Evolutionary conservation across 2,329 filamentous ascomycete species (phyloP), one percentile per base, ranked within the genome.

Genomic region (Elsinoe batatas): DNA sequence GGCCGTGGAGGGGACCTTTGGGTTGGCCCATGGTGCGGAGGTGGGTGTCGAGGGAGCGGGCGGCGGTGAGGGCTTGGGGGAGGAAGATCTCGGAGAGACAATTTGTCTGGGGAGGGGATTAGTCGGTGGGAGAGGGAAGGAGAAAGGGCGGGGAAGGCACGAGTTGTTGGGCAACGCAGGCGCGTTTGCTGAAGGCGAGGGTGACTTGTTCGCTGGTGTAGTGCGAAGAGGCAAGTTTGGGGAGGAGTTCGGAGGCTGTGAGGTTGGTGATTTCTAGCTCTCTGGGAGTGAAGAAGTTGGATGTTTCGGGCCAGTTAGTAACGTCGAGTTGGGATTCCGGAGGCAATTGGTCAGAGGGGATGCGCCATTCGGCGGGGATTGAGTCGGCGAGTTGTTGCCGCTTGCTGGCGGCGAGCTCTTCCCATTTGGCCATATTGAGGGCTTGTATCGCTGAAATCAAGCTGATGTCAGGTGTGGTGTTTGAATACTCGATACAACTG

Each of bases 1-100:
- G 57, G 65, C 83, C 85, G 66, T 88, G 85, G 1, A 89, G 74
- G 1, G 84, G 83, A 0, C 85, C 85, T 36, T 77, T 68, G 0
- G 74, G 66, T 59, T 71, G 67, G 22, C 73, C 74, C 11, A 69
- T 76, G 49, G 67, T 68, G 17, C 67, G 60, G 3, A 79, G 70
- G 57, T 80, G 71, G 0, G 74, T 69, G 62, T 83, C 80, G 0
- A 81, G 71, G 36, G 74, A 68, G 59, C 75, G 73, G 3, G 79
- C 79, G 37, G 71, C 70, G 30, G 71, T 64, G 46, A 81, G 69
- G 2, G 78, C 79, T 64, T 76, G 73, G 8, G 76, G 67, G 60
- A 81, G 80, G 55, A 83, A 72, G 20, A 76, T 74, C 59, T 83
- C 79, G 0, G 76, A 80, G 3, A 84, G 67, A 63, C 81, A 83